phyloP scores from a whole-genome alignment of 805 yeast species.

The Suhomyces canberraensis region DNA sequence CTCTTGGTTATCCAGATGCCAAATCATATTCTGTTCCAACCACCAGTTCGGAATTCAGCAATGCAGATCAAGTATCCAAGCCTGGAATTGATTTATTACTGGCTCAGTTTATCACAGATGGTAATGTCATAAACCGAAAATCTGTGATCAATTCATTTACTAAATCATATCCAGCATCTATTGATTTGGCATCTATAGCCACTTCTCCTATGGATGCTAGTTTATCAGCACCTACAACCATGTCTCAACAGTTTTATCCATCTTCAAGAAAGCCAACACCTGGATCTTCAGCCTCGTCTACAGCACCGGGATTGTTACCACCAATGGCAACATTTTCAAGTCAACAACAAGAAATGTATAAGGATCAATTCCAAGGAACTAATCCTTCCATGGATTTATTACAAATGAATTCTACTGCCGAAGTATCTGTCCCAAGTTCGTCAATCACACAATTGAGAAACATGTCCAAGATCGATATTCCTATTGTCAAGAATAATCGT shows the following conservation, averaged over 20 bases:
- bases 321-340: conserved; percentile 30
- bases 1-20: conserved; percentile 5
- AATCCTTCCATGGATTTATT: conserved; percentile 1
- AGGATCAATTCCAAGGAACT: neutral
- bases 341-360: conserved; percentile 1
- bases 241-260: conserved; percentile 2
- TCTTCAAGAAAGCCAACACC: neutral
- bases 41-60: conserved; percentile 1
- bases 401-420: conserved; percentile 2
- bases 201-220: conserved; percentile 17
- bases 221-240: conserved; percentile 11
- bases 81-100: conserved; percentile 23
- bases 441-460: conserved; percentile 8
- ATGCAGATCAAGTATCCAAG: neutral
- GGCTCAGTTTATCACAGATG: conserved; percentile 19
- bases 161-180: conserved; percentile 48
- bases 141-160: conserved; percentile 12
- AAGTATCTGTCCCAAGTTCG: conserved; percentile 10
- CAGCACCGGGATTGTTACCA: conserved; percentile 20
- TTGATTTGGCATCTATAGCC: conserved; percentile 56
- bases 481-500: conserved; percentile 13
- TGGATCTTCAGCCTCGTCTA: neutral
- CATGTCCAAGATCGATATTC: conserved; percentile 12
- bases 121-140: neutral
- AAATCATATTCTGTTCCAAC: conserved; percentile 12